Conservation (phyloP, 495 filamentous ascomycete species). For the Neurospora sp. region DNA sequence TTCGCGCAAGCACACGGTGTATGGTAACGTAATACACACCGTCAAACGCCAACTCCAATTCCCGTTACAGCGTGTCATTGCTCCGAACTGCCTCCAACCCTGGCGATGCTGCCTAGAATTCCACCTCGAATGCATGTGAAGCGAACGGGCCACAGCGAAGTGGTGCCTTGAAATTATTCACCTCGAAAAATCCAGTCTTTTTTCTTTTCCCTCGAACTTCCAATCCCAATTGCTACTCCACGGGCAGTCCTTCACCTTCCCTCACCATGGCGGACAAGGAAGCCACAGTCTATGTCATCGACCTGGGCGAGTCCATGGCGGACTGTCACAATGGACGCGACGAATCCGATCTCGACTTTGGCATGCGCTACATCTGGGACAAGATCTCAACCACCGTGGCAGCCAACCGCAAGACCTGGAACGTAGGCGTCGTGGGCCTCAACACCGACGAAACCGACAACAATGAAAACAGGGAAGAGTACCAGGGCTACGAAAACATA, state of each 20-base stretch:
- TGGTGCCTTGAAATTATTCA: background rate
- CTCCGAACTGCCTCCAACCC: background rate
- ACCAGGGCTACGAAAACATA: slow-evolving; percentile 67
- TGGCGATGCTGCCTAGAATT: slow-evolving; percentile 19
- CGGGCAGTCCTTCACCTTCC: background rate
- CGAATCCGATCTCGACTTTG: slow-evolving; percentile 78
- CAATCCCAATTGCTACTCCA: background rate
- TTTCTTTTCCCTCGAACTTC: background rate
- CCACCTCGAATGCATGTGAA: background rate
- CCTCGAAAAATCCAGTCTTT: background rate
- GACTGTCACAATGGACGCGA: slow-evolving; percentile 60
- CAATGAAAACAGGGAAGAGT: slow-evolving; percentile 40
- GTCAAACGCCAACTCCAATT: background rate
- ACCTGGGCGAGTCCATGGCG: slow-evolving; percentile 77
- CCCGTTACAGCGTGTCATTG: background rate
- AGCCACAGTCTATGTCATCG: slow-evolving; percentile 84
- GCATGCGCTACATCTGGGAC: slow-evolving; percentile 94
- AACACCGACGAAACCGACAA: slow-evolving; percentile 72
- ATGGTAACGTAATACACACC: background rate
- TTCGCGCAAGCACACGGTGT: slow-evolving; percentile 9
- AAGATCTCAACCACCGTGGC: slow-evolving; percentile 78
- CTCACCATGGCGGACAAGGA: slow-evolving; percentile 82
- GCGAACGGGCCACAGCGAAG: background rate
- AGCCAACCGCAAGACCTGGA: slow-evolving; percentile 72
- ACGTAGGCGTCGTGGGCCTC: slow-evolving; percentile 71